Percentiles rank a stretch among this genome's conserved stretches.
Conservation (phyloP, 148 eudicot species). For the Heliosperma pusillum region DNA sequence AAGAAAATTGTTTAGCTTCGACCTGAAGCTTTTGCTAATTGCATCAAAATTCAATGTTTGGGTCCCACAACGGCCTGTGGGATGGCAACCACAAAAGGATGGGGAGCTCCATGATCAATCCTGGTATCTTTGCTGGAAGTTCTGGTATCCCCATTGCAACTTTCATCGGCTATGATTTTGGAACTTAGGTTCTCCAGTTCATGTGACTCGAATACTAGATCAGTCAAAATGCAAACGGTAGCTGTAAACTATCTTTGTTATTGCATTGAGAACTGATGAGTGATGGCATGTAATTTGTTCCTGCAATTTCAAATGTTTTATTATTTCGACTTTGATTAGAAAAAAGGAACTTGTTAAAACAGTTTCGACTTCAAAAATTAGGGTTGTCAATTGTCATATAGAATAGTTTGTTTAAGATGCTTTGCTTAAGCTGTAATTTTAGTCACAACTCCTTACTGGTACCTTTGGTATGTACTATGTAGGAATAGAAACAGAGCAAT, state of each 20-base stretch:
- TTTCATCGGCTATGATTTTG: slow-evolving; percentile 73
- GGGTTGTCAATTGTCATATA: too few relatives aligned
- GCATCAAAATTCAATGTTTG: slow-evolving; percentile 92
- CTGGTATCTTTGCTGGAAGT: slow-evolving; percentile 86
- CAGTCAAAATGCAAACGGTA: not conserved
- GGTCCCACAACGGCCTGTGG: slow-evolving; percentile 98
- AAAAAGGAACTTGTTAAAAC: not conserved
- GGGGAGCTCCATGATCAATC: slow-evolving; percentile 87
- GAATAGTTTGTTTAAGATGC: too few relatives aligned
- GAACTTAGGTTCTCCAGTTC: slow-evolving; percentile 50
- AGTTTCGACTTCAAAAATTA: not conserved
- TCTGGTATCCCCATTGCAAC: slow-evolving; percentile 89
- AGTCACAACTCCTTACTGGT: too few relatives aligned
- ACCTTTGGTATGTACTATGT: too few relatives aligned
- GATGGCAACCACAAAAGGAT: slow-evolving; percentile 93
- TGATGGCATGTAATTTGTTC: not conserved
- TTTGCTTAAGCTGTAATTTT: too few relatives aligned
- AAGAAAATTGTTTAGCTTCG: slow-evolving; percentile 60
- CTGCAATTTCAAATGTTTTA: not conserved
- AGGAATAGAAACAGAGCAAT: too few relatives aligned
- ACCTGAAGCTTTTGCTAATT: slow-evolving; percentile 54
- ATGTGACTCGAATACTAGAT: slow-evolving; percentile 33
- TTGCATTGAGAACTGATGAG: too few relatives aligned
- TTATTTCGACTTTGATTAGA: not conserved
- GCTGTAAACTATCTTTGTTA: not conserved